A percentile compares a stretch with the other conserved stretches of the same genome.
These are phyloP conservation scores for Flaveria brownii DNA, from an alignment of 129 eudicot genomes.

Conservation along the genomic window DNA sequence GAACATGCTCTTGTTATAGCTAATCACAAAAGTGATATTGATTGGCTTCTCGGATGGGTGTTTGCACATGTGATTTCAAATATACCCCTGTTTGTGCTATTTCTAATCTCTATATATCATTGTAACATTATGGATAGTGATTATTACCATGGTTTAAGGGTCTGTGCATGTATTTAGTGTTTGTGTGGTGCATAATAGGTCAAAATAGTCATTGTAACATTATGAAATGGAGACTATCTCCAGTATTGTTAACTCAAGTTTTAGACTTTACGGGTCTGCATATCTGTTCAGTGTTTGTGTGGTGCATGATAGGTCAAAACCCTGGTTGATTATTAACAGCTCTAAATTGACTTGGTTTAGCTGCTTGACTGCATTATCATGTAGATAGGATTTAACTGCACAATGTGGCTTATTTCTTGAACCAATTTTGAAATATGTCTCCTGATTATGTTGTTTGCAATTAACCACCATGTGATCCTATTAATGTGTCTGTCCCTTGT, in stretches of 20 bases:
- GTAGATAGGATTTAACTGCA: too few relatives aligned
- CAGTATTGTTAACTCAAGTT: too few relatives aligned
- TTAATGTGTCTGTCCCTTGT: too few relatives aligned
- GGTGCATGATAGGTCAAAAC: neutral
- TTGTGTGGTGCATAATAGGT: neutral
- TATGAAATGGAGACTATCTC: neutral
- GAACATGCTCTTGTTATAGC: slow-evolving; percentile 87
- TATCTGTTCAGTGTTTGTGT: neutral
- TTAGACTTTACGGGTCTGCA: neutral
- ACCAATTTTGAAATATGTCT: too few relatives aligned
- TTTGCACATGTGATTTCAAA: slow-evolving; percentile 69
- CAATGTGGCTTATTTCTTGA: too few relatives aligned
- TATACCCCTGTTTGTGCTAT: slow-evolving; percentile 11
- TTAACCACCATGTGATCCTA: too few relatives aligned
- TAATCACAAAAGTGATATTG: slow-evolving; percentile 93
- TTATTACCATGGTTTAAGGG: neutral
- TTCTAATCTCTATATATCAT: neutral
- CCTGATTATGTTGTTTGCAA: too few relatives aligned
- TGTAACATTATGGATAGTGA: slow-evolving; percentile 4
- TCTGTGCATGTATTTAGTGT: neutral
- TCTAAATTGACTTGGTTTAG: neutral
- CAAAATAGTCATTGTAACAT: neutral
- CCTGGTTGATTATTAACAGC: neutral
- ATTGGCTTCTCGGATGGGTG: slow-evolving; percentile 99
- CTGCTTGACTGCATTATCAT: too few relatives aligned